phyloP scores from a whole-genome alignment of 257 asterid species.

The Mentha longifolia region DNA sequence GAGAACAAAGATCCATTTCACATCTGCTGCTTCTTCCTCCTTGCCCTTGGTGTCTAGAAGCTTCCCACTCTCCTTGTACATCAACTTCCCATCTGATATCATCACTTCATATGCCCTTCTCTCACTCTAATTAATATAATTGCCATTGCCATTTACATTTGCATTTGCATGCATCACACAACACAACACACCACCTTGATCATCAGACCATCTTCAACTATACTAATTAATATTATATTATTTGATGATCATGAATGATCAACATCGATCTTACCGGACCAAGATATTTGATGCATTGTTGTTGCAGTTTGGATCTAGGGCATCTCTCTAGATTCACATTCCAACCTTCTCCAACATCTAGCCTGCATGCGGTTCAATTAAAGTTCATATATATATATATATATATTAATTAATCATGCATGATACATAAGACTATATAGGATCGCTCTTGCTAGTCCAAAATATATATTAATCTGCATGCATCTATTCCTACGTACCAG shows the following conservation, averaged over 20 bases:
- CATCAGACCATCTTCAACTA: no score
- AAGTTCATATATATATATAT: no score
- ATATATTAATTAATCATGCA: no score
- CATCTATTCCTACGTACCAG: slow-evolving; percentile 54
- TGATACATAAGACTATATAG: no score
- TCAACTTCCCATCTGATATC: slow-evolving; percentile 59
- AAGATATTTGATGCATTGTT: slow-evolving; percentile 86
- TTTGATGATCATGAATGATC: no score
- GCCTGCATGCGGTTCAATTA: no score
- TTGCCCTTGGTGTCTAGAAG: slow-evolving; percentile 60
- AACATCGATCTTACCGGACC: slow-evolving; percentile 64
- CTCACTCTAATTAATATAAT: slow-evolving; percentile 62
- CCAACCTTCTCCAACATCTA: slow-evolving; percentile 85
- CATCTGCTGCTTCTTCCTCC: slow-evolving; percentile 65
- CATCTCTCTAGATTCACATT: slow-evolving; percentile 81
- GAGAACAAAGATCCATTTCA: slow-evolving; percentile 89
- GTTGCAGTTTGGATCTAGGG: slow-evolving; percentile 70
- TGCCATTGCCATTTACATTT: no score
- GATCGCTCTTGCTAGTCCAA: no score
- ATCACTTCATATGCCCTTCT: slow-evolving; percentile 68
- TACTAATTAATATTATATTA: no score
- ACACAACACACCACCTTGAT: not conserved
- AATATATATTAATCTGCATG: no score
- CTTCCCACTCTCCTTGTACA: slow-evolving; percentile 62
- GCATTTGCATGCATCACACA: no score